phyloP scores from a whole-genome alignment of 2,329 filamentous ascomycete species.

The Fusarium coffeatum region DNA sequence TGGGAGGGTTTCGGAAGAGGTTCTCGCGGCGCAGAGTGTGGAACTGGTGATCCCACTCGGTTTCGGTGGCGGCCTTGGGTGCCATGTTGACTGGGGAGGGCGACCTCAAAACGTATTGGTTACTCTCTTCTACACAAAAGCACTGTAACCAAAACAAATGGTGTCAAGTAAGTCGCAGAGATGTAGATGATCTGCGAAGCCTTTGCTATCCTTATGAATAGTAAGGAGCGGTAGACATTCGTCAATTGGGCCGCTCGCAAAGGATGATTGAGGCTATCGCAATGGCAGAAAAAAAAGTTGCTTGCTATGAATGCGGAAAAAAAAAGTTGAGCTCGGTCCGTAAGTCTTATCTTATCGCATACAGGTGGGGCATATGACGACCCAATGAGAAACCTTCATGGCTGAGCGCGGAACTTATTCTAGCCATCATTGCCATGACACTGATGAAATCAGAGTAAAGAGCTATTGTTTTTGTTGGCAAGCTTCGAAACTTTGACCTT shows the following conservation, averaged over 20 bases:
- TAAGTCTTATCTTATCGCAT: constrained; percentile 16
- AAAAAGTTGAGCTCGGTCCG: constrained; percentile 43
- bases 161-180: not conserved
- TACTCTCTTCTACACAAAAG: not conserved
- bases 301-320: constrained; percentile 38
- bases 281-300: constrained; percentile 42
- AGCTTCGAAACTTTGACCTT: not conserved
- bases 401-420: constrained; percentile 1
- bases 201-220: constrained; percentile 18
- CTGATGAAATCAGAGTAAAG: not conserved
- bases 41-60: constrained; percentile 86
- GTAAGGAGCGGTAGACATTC: constrained; percentile 28
- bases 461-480: not conserved
- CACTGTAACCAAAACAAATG: constrained; percentile 2
- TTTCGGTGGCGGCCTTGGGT: constrained; percentile 68
- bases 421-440: not conserved
- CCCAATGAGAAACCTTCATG: constrained; percentile 27
- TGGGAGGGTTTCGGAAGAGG: constrained; percentile 89
- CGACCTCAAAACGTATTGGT: constrained; percentile 7
- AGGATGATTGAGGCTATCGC: constrained; percentile 48
- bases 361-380: not conserved
- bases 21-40: constrained; percentile 87
- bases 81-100: constrained; percentile 58
- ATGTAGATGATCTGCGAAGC: not conserved
- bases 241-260: constrained; percentile 37